Conservation (phyloP, 2,329 filamentous ascomycete genomes). For the Xylaria hypoxylon region DNA sequence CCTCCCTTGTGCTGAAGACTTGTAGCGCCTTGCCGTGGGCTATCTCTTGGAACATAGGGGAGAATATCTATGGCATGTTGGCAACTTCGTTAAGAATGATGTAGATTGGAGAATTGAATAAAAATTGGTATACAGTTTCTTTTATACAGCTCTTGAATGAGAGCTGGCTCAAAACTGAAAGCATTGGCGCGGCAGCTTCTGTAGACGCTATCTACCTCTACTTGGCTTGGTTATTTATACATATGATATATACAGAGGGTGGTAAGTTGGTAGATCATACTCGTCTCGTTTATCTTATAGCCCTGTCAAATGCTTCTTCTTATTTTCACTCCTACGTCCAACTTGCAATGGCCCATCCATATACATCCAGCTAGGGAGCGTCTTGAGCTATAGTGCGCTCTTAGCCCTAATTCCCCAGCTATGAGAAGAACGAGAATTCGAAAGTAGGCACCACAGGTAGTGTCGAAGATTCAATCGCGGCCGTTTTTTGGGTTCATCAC, state of each 20-base stretch:
- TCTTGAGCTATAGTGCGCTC: too few relatives aligned
- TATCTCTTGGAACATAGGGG: neutral
- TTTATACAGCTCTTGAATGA: conserved; percentile 20
- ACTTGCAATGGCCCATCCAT: too few relatives aligned
- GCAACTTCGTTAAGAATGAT: neutral
- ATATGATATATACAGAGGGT: conserved; percentile 30
- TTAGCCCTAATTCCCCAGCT: too few relatives aligned
- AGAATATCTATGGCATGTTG: neutral
- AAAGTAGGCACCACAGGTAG: neutral
- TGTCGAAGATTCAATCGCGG: neutral
- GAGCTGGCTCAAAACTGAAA: neutral
- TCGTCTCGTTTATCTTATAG: conserved; percentile 3
- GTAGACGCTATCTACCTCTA: conserved; percentile 11
- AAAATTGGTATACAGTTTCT: conserved; percentile 27
- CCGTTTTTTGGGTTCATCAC: conserved; percentile 57
- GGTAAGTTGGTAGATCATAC: neutral
- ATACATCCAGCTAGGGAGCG: too few relatives aligned
- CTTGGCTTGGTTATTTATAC: conserved; percentile 12
- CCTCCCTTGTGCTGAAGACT: too few relatives aligned
- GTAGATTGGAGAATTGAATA: neutral
- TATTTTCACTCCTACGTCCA: neutral
- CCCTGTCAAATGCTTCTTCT: neutral
- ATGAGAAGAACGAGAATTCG: neutral
- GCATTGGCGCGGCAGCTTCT: neutral
- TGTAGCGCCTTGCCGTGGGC: neutral